A percentile compares a stretch with the other conserved stretches of the same genome.
Evolutionary conservation across 2,329 filamentous ascomycete genomes (phyloP).

Genomic region (Phialocephala subalpina): DNA sequence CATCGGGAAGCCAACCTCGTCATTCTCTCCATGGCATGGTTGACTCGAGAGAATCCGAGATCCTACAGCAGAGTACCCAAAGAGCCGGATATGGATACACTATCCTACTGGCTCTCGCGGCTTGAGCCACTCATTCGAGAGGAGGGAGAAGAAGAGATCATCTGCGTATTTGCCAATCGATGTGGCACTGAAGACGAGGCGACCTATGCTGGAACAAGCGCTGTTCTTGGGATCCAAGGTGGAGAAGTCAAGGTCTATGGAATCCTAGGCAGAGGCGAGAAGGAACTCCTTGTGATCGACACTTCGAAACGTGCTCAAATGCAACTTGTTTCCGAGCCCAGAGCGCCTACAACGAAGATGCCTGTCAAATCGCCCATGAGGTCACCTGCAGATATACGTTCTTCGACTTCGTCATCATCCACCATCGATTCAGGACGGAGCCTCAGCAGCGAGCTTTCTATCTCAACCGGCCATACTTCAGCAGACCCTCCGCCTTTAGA

Average conservation of each 20-base stretch:
- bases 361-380: not conserved
- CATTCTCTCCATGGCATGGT: conserved; percentile 81
- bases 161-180: conserved; percentile 76
- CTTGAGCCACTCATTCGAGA: conserved; percentile 69
- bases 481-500: not conserved
- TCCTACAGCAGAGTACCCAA: conserved; percentile 55
- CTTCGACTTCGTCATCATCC: conserved; percentile 1
- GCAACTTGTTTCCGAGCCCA: conserved; percentile 36
- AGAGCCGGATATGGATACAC: conserved; percentile 75
- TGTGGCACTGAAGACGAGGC: conserved; percentile 71
- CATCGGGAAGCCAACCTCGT: conserved; percentile 65
- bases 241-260: conserved; percentile 76
- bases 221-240: conserved; percentile 70
- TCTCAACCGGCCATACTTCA: not conserved
- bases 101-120: conserved; percentile 78
- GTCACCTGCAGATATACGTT: not conserved
- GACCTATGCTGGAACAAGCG: conserved; percentile 77
- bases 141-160: conserved; percentile 63
- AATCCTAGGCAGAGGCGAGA: conserved; percentile 72
- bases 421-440: not conserved
- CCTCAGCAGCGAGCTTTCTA: not conserved
- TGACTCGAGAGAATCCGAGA: conserved; percentile 63
- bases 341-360: conserved; percentile 16
- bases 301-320: conserved; percentile 44
- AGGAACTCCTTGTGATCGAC: conserved; percentile 74